Evolutionary conservation across 148 eudicot genomes (phyloP).

Genomic region (Tetragonia tetragonoides): DNA sequence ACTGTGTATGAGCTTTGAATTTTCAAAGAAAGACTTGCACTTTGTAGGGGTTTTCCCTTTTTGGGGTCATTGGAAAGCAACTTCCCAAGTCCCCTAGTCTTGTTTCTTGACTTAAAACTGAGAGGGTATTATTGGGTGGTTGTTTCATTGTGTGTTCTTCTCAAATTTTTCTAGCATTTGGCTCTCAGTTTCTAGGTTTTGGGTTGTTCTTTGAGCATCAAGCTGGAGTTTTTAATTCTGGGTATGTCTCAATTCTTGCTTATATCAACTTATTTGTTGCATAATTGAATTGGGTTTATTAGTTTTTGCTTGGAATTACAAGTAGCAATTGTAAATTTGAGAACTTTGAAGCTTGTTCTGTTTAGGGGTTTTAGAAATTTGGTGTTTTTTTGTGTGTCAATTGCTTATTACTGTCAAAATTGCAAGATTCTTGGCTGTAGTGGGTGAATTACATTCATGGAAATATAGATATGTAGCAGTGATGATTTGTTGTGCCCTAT

Average conservation of each 20-base stretch:
- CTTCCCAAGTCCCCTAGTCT: constrained; percentile 16
- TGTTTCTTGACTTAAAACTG: constrained; percentile 26
- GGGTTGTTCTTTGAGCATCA: constrained; percentile 20
- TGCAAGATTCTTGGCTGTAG: constrained; percentile 9
- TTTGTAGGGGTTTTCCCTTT: constrained; percentile 12
- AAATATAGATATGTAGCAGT: background rate
- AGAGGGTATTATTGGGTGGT: background rate
- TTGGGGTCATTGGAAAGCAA: constrained; percentile 21
- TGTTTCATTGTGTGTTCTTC: constrained; percentile 10
- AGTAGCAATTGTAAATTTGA: background rate
- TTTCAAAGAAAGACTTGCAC: constrained; percentile 22
- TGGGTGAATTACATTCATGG: background rate
- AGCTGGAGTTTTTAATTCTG: constrained; percentile 22
- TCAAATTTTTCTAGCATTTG: background rate
- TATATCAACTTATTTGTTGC: constrained; percentile 14
- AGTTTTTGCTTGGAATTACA: background rate
- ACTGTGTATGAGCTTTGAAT: constrained; percentile 14
- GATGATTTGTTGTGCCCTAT: background rate
- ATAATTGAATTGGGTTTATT: constrained; percentile 27
- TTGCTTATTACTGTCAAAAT: background rate
- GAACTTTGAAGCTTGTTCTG: background rate
- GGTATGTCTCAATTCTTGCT: constrained; percentile 37
- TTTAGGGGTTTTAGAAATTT: background rate
- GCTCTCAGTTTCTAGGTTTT: constrained; percentile 8
- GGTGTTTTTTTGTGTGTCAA: background rate